Base-by-base conservation (phyloP, 805 yeast genomes). In the Pichia cephalocereana region DNA sequence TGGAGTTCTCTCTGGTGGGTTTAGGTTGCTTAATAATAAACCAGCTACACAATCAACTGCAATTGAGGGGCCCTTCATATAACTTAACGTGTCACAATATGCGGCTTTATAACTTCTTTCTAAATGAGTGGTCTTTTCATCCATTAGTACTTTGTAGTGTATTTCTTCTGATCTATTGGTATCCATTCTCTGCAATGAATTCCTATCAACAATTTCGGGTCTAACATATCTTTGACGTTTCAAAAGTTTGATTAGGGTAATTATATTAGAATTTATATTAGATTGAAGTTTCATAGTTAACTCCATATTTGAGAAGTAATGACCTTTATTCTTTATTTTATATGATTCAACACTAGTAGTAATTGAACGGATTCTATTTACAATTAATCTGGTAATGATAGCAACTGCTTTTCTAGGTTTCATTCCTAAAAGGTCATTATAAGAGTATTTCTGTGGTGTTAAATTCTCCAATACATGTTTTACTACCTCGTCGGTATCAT, bases 1-100 rank as follows among this genome's bases (percentile, higher is more conserved):
- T 36, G 93, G 87, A 40, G 83, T 86, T 26, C 95, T 83, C 28
- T 81, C 79, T 43, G 98, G 97, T 44, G 89, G 80, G 65, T 80
- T 83, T 65, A 91, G 73, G 12, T 87, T 87, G 69, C 80, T 82
- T 60, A 93, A 71, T 51, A 93, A 70, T 5, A 95, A 93, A 54
- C 83, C 89, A 18, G 89, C 83, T 43, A 88, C 83, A 63, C 88
- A 96, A 51, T 79, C 74, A 63, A 86, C 89, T 52, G 90, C 70
- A 45, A 76, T 71, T 49, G 76, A 76, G 5, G 91, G 76, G 53
- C 84, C 86, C 57, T 83, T 79, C 53, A 84, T 71, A 56, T 82
- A 70, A 54, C 76, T 74, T 74, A 78, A 84, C 45, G 85, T 68
- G 62, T 86, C 93, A 57, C 79, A 23, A 34, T 45, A 42, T 11